Percentiles rank a stretch among this genome's conserved stretches.
Conservation (phyloP, 495 filamentous ascomycete species). For the Lasiosphaeria hispida region DNA sequence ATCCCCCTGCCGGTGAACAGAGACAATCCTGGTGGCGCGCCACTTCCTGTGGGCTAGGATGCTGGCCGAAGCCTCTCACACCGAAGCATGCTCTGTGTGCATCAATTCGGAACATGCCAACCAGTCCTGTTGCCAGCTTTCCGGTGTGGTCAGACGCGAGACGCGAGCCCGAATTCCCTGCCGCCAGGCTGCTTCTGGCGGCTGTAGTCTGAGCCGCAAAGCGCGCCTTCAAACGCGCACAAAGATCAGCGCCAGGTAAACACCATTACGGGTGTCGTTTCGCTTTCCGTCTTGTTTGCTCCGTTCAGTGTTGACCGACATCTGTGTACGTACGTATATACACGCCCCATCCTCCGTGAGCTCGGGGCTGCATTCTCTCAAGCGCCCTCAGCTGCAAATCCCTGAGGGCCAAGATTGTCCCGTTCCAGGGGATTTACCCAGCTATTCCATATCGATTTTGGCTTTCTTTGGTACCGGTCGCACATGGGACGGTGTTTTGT, state of each 20-base stretch:
- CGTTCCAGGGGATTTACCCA: slow-evolving; percentile 1
- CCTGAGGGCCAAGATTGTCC: not conserved
- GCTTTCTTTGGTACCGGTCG: slow-evolving; percentile 2
- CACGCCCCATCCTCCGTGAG: too few species aligned
- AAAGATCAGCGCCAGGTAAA: too few species aligned
- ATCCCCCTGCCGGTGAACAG: not conserved
- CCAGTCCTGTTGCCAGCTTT: not conserved
- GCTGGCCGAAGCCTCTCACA: not conserved
- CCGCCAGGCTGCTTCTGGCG: too few species aligned
- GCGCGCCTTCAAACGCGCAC: too few species aligned
- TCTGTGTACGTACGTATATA: too few species aligned
- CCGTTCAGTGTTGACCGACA: not conserved
- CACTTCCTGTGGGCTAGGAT: not conserved
- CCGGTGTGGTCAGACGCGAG: not conserved
- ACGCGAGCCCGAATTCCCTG: not conserved
- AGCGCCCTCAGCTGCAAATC: not conserved
- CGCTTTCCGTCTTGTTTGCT: not conserved
- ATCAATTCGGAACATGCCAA: not conserved
- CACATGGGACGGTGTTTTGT: slow-evolving; percentile 7
- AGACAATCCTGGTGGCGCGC: not conserved
- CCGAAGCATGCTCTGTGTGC: not conserved
- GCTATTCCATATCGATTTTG: not conserved
- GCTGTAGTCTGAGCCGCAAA: too few species aligned
- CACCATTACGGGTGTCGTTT: too few species aligned
- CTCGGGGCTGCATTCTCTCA: not conserved